Conservation (phyloP, 495 filamentous ascomycete species). For the Chaetomium fimeti region DNA sequence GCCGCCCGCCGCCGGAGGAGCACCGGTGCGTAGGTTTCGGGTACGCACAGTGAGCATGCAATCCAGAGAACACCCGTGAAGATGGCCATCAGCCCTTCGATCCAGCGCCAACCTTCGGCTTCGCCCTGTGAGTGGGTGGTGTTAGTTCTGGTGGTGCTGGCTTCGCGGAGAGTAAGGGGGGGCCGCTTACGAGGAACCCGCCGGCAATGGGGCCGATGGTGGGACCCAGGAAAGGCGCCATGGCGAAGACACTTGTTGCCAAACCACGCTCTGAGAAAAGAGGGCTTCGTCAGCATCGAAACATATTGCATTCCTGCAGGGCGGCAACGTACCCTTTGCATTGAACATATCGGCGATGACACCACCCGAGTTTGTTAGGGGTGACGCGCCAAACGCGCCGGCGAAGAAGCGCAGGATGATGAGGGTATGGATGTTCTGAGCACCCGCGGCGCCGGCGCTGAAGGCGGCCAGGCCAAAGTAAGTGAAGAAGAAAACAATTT, state of each 20-base stretch:
- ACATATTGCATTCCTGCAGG: no score
- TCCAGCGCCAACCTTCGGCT: conserved; percentile 62
- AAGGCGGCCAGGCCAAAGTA: conserved; percentile 65
- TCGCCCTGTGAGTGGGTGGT: conserved; percentile 19
- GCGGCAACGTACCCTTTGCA: conserved; percentile 35
- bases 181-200: conserved; percentile 60
- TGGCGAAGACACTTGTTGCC: conserved; percentile 62
- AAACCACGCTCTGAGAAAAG: conserved; percentile 55
- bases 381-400: conserved; percentile 72
- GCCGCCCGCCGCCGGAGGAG: conserved; percentile 70
- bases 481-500: conserved; percentile 64
- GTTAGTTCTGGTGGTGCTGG: background rate
- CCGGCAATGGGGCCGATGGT: conserved; percentile 58
- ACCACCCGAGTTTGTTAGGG: conserved; percentile 70
- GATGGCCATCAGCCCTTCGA: conserved; percentile 63
- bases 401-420: conserved; percentile 76
- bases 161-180: conserved; percentile 13
- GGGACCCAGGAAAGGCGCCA: conserved; percentile 70
- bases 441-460: conserved; percentile 61
- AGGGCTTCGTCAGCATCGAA: conserved; percentile 2
- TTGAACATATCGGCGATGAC: conserved; percentile 75
- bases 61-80: conserved; percentile 67
- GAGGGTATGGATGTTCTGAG: conserved; percentile 62
- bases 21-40: conserved; percentile 77
- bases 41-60: conserved; percentile 63